These are phyloP conservation scores for Trichoderma afroharzianum DNA, from an alignment of 2,329 filamentous ascomycete species.

Conservation along the genomic window DNA sequence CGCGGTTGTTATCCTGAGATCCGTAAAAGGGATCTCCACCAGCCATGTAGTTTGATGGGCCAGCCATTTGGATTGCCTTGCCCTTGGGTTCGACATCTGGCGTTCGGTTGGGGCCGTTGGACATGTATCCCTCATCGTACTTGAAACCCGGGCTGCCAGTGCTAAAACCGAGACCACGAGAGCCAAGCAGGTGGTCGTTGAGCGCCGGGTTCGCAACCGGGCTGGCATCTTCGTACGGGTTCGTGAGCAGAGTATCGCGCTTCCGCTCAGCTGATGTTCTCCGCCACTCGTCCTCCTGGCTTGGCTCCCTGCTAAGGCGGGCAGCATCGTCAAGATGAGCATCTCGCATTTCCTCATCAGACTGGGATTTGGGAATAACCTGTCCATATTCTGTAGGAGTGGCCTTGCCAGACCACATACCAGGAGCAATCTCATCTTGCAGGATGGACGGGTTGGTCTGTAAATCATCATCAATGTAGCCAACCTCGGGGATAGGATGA, in stretches of 20 bases:
- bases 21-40: constrained; percentile 65
- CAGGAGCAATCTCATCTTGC: constrained; percentile 48
- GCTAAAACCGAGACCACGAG: constrained; percentile 43
- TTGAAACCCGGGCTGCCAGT: constrained; percentile 58
- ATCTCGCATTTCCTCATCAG: constrained; percentile 39
- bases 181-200: constrained; percentile 47
- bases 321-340: constrained; percentile 36
- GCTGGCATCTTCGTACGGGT: constrained; percentile 63
- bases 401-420: constrained; percentile 54
- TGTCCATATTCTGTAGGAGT: constrained; percentile 44
- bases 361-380: constrained; percentile 23
- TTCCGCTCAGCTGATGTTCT: constrained; percentile 60
- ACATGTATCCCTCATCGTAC: constrained; percentile 87
- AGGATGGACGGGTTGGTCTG: constrained; percentile 84
- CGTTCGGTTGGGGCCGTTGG: constrained; percentile 59
- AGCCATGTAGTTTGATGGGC: constrained; percentile 45
- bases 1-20: constrained; percentile 55
- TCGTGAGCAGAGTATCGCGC: constrained; percentile 63
- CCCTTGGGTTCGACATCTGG: constrained; percentile 52
- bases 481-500: constrained; percentile 74
- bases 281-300: constrained; percentile 62
- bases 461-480: constrained; percentile 64
- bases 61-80: constrained; percentile 52
- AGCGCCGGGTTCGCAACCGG: constrained; percentile 56
- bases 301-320: constrained; percentile 51